Evolutionary conservation across 768 basidiomycete species (phyloP).

Genomic region (Phylloporus sp.): DNA sequence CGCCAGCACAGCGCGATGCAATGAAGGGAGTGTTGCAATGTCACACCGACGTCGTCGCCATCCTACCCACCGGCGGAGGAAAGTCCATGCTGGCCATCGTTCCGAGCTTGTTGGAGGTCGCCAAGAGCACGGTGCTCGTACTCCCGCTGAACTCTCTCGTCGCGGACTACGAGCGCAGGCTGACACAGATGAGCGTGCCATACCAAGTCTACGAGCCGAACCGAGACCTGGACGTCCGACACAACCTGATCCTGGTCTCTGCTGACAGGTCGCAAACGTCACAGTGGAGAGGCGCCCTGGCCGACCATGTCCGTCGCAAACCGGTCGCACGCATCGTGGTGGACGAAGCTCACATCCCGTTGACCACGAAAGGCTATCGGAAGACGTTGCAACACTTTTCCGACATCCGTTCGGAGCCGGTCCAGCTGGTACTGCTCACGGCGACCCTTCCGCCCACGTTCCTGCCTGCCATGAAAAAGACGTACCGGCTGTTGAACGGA

Average conservation of each 20-base stretch:
- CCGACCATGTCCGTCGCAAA: background rate
- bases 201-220: background rate
- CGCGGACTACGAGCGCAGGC: background rate
- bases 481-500: constrained; percentile 1
- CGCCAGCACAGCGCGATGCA: background rate
- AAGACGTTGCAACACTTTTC: background rate
- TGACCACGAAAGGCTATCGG: constrained; percentile 11
- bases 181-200: accelerated
- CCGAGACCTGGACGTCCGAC: background rate
- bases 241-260: constrained; percentile 8
- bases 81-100: constrained; percentile 4
- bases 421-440: constrained; percentile 19
- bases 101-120: background rate
- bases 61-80: background rate
- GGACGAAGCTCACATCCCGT: constrained; percentile 23
- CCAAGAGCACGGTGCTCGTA: background rate
- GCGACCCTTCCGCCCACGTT: constrained; percentile 12
- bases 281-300: constrained; percentile 9
- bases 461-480: background rate
- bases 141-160: background rate
- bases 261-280: constrained; percentile 1
- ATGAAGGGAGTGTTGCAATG: background rate
- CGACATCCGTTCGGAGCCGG: background rate
- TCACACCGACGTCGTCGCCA: background rate
- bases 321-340: constrained; percentile 11